Percentiles rank a stretch among this genome's conserved stretches.
Conservation (phyloP, 345 rosid genomes). For the Hirschfeldia incana region DNA sequence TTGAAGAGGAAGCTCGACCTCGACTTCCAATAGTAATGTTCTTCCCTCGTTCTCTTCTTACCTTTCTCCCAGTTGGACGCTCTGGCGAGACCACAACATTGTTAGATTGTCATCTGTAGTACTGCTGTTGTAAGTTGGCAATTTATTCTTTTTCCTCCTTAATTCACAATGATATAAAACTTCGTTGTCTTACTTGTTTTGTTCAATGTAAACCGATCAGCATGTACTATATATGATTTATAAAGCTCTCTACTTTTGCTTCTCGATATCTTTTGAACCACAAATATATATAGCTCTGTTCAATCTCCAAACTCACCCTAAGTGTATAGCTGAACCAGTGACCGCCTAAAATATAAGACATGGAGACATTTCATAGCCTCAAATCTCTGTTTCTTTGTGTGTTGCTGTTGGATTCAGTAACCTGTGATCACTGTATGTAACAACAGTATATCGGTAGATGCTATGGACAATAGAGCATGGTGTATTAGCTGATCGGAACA, state of each 20-base stretch:
- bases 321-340: slow-evolving; percentile 1
- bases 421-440: not conserved
- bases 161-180: slow-evolving; percentile 29
- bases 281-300: not conserved
- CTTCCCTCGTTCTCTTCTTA: not conserved
- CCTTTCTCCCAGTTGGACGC: not conserved
- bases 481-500: no score
- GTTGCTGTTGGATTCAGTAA: not conserved
- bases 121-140: not conserved
- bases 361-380: not conserved
- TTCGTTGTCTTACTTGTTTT: slow-evolving; percentile 9
- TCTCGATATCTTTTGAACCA: not conserved
- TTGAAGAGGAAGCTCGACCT: not conserved
- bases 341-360: not conserved
- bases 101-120: not conserved
- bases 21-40: not conserved
- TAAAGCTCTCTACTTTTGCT: slow-evolving; percentile 9
- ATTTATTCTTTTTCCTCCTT: not conserved
- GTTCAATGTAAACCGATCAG: slow-evolving; percentile 25
- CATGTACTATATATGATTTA: slow-evolving; percentile 4
- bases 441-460: not conserved
- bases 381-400: not conserved
- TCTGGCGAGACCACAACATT: not conserved
- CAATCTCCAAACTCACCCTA: not conserved
- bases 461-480: no score